Evolutionary conservation across 2,329 filamentous ascomycete genomes (phyloP), one percentile per base, ranked within the genome.

Genomic region (Exophiala phaeomuriformis): DNA sequence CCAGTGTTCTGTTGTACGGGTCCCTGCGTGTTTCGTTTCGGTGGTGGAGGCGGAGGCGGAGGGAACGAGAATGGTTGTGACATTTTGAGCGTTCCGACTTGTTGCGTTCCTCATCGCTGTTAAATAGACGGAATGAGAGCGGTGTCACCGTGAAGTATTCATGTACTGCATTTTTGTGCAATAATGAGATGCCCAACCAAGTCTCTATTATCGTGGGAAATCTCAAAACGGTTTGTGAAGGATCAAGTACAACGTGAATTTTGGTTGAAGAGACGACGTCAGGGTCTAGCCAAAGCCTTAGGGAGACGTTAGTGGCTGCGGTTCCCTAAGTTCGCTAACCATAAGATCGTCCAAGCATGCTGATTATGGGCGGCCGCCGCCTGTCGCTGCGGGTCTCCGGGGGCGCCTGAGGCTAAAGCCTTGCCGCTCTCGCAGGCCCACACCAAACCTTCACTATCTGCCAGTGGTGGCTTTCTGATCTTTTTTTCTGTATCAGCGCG

Each of bases 51-150:
- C 12, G 72, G 72, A 33, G 72, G 72, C 19, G 71, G 72, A 54
- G 72, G 72, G 59, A 74, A 75, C 40, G 72, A 69, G 62, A 75
- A 75, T 29, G 68, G 69, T 63, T 72, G 68, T 4, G 61, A 61
- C 61, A 63, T 63, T 12, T 32, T 33, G 44, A 32, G 31, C 19
- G 29, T 6, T n/a, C 5, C 10, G n/a, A 19, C 9, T 4, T 5
- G 29, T 2, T n/a, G 7, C 31, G 9, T 29, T 28, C 9, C 6
- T 49, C 39, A 51, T 44, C 31, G 29, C 39, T 35, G 29, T 6
- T 32, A 7, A n/a, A 36, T 7, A 36, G n/a, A 36, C 7, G 7
- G 33, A 36, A 19, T 19, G 19, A 19, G 19, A 19, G 19, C 19
- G 19, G 19, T 19, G 19, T 19, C 19, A 19, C 1, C 19, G 19